A percentile compares a stretch with the other conserved stretches of the same genome.
Conservation (phyloP, 805 yeast species). For the Saturnispora serradocipensis region DNA sequence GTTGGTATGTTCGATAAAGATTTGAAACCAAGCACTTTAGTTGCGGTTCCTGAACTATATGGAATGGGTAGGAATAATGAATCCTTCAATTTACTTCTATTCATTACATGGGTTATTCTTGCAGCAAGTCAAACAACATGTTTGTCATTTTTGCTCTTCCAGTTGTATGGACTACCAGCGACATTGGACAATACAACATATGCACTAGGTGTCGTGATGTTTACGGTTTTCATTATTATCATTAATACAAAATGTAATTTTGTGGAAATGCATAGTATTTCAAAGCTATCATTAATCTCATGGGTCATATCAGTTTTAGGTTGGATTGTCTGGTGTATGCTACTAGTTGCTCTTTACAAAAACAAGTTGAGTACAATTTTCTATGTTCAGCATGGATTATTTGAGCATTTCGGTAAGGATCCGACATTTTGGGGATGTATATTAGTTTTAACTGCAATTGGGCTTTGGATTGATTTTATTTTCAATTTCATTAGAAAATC, state of each 20-base stretch:
- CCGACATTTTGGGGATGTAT: constrained; percentile 81
- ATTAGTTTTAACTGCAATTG: constrained; percentile 45
- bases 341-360: constrained; percentile 62
- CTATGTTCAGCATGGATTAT: constrained; percentile 62
- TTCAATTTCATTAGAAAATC: constrained; percentile 47
- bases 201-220: constrained; percentile 72
- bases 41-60: constrained; percentile 90
- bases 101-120: constrained; percentile 67
- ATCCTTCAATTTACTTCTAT: constrained; percentile 63
- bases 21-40: constrained; percentile 72
- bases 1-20: constrained; percentile 96
- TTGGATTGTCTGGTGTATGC: constrained; percentile 74
- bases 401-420: constrained; percentile 68
- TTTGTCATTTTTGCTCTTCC: constrained; percentile 56
- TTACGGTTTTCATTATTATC: constrained; percentile 60
- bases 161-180: constrained; percentile 64
- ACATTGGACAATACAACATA: constrained; percentile 66
- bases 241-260: constrained; percentile 74
- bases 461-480: constrained; percentile 58
- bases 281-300: constrained; percentile 58
- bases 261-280: constrained; percentile 69
- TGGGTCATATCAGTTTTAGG: constrained; percentile 70
- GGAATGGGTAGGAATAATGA: constrained; percentile 63
- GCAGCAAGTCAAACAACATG: constrained; percentile 68
- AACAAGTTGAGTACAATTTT: constrained; percentile 47